These are phyloP conservation scores for Apiospora rasikravindrae DNA, from an alignment of 2,329 filamentous ascomycete species.

Conservation along the genomic window DNA sequence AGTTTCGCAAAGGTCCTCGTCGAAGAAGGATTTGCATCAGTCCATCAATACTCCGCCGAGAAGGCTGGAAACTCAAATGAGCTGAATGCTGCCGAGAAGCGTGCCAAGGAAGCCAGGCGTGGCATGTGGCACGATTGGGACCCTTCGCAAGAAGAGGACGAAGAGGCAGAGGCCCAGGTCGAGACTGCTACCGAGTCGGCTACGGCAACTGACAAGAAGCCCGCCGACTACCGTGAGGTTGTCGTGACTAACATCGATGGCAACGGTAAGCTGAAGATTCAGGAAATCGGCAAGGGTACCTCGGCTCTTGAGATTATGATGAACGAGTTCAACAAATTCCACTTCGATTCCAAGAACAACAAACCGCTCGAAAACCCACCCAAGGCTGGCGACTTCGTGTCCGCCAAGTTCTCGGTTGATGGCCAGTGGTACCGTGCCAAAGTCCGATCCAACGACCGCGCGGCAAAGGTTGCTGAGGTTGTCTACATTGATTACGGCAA, in stretches of 20 bases:
- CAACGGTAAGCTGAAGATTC: conserved; percentile 84
- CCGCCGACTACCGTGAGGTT: conserved; percentile 87
- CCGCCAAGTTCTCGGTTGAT: conserved; percentile 88
- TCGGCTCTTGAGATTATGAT: conserved; percentile 85
- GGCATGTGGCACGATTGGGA: conserved; percentile 95
- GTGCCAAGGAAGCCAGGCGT: conserved; percentile 86
- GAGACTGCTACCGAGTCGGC: conserved; percentile 56
- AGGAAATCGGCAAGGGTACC: conserved; percentile 87
- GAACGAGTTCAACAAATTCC: conserved; percentile 89
- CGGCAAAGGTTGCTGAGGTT: conserved; percentile 86
- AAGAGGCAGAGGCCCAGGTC: conserved; percentile 51
- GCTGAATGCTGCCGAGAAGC: conserved; percentile 84
- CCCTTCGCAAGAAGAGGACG: conserved; percentile 79
- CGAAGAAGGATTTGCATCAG: conserved; percentile 90
- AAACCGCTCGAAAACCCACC: conserved; percentile 75
- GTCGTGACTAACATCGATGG: conserved; percentile 89
- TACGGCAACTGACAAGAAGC: conserved; percentile 67
- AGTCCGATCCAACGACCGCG: conserved; percentile 89
- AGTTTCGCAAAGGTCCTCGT: conserved; percentile 93
- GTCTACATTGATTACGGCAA: conserved; percentile 98
- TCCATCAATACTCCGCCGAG: conserved; percentile 94
- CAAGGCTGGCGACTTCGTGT: conserved; percentile 89
- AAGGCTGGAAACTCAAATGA: conserved; percentile 90
- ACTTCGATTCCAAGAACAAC: conserved; percentile 82
- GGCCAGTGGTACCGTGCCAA: conserved; percentile 93